Evolutionary conservation across 257 asterid species (phyloP), one percentile per base, ranked within the genome.

Genomic region (Petunia axillaris): DNA sequence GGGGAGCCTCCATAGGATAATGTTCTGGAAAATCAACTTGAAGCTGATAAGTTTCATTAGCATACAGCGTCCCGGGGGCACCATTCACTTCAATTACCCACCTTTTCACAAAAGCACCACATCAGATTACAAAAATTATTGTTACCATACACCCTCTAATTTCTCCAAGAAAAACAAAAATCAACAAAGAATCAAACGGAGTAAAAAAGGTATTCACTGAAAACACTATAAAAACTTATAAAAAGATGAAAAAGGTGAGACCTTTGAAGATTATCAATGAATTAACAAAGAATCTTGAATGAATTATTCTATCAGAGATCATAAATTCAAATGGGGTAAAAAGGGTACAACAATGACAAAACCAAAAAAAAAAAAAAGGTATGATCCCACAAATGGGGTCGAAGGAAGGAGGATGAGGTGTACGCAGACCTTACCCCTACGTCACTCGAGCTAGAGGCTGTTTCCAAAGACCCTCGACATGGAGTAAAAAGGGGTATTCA

Each of bases 1-100:
- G 91, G 1, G 91, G 91, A 40, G 91, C 86, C 81, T 88, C 91
- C 89, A 88, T 88, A 41, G 91, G 91, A 78, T 88, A 88, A 83
- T 88, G 88, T 70, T 86, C 91, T 1, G 91, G 91, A 50, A 88
- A 88, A 83, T 86, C 91, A 43, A 88, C 91, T 81, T 88, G 89
- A 77, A 88, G 89, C 78, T 88, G 88, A 79, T 84, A 88, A 25
- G 78, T 86, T 78, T 88, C 91, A 76, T 85, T 79, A 7, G 83
- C 84, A 63, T 88, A 88, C 43, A 86, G 80, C 2, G 91, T 88
- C 13, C 87, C 89, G 1, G 89, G 87, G 53, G 89, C 91, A 77
- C 91, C 91, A 83, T 71, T 85, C 80, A 88, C 88, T 81, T 88
- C 88, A 83, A 88, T 86, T 60, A 88, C 59, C 91, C 91, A 88